phyloP scores from a whole-genome alignment of 106 monocot genomes.

The Dendrobium nobile region DNA sequence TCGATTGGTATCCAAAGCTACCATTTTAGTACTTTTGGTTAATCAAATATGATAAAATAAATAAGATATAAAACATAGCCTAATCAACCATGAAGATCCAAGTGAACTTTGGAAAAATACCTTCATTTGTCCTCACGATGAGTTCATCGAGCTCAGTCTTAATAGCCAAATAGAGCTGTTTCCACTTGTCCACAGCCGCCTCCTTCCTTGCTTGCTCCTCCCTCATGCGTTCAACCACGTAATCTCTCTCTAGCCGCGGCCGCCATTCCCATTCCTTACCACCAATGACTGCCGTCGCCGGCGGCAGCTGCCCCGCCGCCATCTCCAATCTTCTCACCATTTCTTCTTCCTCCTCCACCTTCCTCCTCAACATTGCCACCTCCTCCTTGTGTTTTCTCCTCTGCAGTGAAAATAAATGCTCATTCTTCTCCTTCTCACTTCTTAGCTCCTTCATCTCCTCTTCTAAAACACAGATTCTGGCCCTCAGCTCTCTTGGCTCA shows the following conservation, averaged over 20 bases:
- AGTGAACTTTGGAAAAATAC: conserved; percentile 13
- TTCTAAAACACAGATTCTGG: conserved; percentile 17
- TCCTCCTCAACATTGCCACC: conserved; percentile 25
- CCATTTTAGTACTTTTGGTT: too few species aligned
- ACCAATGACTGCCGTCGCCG: background rate
- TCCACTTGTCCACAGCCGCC: conserved; percentile 67
- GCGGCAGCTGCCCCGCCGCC: background rate
- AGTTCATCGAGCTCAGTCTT: conserved; percentile 84
- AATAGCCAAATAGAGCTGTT: conserved; percentile 76
- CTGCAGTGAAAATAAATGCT: conserved; percentile 15
- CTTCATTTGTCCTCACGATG: conserved; percentile 58
- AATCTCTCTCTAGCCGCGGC: background rate
- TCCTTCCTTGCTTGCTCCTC: conserved; percentile 48
- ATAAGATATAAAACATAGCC: too few species aligned
- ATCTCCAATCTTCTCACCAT: conserved; percentile 24
- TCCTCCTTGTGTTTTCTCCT: background rate
- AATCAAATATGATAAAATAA: too few species aligned
- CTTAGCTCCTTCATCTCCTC: conserved; percentile 16
- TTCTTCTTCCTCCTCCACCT: conserved; percentile 40
- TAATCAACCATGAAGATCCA: too few species aligned
- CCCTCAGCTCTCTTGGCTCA: background rate
- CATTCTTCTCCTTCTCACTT: conserved; percentile 23
- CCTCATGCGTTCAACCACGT: conserved; percentile 32
- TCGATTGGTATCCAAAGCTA: too few species aligned
- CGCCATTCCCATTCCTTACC: conserved; percentile 9